Base-by-base conservation (phyloP, 1,139 yeast species). In the Geotrichum histeridarum region DNA sequence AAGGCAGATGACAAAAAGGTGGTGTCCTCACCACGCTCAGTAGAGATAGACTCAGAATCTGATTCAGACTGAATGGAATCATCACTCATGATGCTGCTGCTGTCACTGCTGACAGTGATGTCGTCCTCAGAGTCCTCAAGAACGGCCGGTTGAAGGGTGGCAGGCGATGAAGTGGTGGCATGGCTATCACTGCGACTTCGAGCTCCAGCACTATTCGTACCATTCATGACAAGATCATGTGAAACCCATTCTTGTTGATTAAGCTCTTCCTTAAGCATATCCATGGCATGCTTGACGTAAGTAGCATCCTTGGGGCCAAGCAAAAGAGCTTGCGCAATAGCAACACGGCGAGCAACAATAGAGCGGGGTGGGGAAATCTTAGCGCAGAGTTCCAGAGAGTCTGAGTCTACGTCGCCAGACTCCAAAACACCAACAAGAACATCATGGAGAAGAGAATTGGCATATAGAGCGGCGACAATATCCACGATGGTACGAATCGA, bases 401-500 rank as follows among this genome's bases (percentile, higher is more conserved):
- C 50, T 33, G 48, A 50, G 43, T 63, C 64, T 1, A 60, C 56
- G 36, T 55, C 58, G 18, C 55, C 54, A 42, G 49, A 54, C 33
- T 63, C 64, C 27, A 64, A 57, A 27, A 57, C 56, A n/a, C 57
- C 59, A 17, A 63, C 53, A 33, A 68, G 58, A 15, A 61, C 65
- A 9, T 60, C 60, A 14, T 67, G 67, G 12, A 66, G 60, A 31
- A 61, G 55, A 35, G 60, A 57, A 53, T 64, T 59, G 9, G 71
- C 62, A 55, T 63, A 60, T 63, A 68, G 64, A 30, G 67, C 67
- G n/a, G 70, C 67, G 51, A 67, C 51, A 4, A 64, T 63, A 50
- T 70, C 73, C 11, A 66, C 57, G 14, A 66, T 62, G 2, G 70
- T 59, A 35, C 63, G 61, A 39, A 68, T 56, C 14, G 65, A 60